Evolutionary conservation across 768 basidiomycete species (phyloP), one percentile per base, ranked within the genome.

Genomic region (Pilatotrama ljubarskyi): DNA sequence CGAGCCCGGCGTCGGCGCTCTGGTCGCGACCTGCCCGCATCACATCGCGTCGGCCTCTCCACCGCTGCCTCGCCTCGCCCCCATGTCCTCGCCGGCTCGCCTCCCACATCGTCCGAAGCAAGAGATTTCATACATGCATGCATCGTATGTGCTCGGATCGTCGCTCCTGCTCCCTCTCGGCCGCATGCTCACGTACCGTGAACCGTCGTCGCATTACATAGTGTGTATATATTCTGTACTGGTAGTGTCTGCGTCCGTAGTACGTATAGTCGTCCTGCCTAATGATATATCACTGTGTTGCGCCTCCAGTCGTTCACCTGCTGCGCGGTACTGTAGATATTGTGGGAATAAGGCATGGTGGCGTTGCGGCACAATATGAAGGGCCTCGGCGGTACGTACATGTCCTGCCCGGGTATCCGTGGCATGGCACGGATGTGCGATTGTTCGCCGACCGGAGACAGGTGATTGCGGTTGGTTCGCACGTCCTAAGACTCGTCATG

Each of bases 171-270:
- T 22, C 22, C 49, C 15, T 57, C 43, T 20, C 26, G 22, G 15
- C 35, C 35, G 50, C 55, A 46, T 37, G 38, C 22, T 29, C 48
- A 41, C 26, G 18, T 46, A 11, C 54, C 22, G 29, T 9, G 51
- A 38, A 58, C 29, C 49, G 22, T 58, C 55, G 43, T 26, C 24
- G 53, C 59, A 44, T 42, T 36, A 42, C 63, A 49, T 64, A 55
- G 51, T 64, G 57, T 43, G 48, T 59, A 56, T 63, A 66, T 66
- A 66, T 63, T 65, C 51, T 66, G 65, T 66, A 66, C 55, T 49
- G 53, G 54, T 63, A 66, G 14, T 29, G 29, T 10, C 48, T 42
- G 17, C 53, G 47, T 42, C 20, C 55, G 46, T 61, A 57, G 65
- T 62, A 58, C 57, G 54, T 66, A 66, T 51, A 46, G 42, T 54